Conservation (phyloP, 2,329 filamentous ascomycete genomes). For the Exophiala lecanii-corni region DNA sequence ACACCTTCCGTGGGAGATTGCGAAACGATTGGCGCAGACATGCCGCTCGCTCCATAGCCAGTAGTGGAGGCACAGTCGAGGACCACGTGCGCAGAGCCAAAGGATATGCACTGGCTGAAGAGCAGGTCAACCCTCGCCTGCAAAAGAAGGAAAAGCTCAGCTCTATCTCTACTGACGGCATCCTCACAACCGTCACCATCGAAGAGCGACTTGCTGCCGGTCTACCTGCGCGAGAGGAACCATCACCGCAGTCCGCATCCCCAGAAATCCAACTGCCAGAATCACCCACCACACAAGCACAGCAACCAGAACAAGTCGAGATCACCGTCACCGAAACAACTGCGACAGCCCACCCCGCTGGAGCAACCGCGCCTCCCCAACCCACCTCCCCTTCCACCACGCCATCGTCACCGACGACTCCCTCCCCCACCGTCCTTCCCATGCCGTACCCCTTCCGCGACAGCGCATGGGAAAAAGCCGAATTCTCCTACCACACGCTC, state of each 20-base stretch:
- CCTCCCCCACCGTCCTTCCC: constrained; percentile 29
- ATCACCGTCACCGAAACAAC: constrained; percentile 29
- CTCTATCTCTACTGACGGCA: constrained; percentile 41
- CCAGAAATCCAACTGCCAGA: no score
- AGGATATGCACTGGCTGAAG: constrained; percentile 72
- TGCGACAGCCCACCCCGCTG: constrained; percentile 1
- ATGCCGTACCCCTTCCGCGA: constrained; percentile 69
- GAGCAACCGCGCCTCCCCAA: constrained; percentile 2
- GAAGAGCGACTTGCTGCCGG: constrained; percentile 30
- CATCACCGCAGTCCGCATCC: not conserved
- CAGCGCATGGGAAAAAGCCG: constrained; percentile 65
- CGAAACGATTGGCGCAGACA: constrained; percentile 81
- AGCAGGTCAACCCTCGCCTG: constrained; percentile 31
- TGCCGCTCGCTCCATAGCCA: constrained; percentile 72
- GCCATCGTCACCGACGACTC: constrained; percentile 5
- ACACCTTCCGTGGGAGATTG: constrained; percentile 67
- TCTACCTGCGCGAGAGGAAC: constrained; percentile 1
- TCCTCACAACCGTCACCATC: constrained; percentile 38
- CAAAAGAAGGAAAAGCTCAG: constrained; percentile 43
- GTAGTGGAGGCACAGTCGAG: constrained; percentile 68
- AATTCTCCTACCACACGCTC: constrained; percentile 70
- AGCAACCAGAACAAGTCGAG: constrained; percentile 14
- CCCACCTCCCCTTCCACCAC: constrained; percentile 21
- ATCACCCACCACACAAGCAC: no score
- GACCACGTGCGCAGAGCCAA: constrained; percentile 68